Percentiles rank a stretch among this genome's conserved stretches.
Conservation (phyloP, 2,329 filamentous ascomycete genomes). For the Penicillium freii region DNA sequence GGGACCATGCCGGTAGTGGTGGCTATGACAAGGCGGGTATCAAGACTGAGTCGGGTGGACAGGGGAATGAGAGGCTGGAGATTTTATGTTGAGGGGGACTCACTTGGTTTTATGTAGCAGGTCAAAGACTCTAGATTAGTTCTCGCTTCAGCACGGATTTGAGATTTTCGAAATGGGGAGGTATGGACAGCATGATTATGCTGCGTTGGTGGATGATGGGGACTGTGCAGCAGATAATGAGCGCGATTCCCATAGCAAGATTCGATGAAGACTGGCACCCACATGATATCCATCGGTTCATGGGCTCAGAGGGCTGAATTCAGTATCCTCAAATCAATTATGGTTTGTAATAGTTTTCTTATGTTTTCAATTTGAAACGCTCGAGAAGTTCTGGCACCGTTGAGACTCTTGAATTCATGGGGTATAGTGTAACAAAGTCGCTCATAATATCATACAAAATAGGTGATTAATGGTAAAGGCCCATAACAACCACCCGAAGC, state of each 20-base stretch:
- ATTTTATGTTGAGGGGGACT: background rate
- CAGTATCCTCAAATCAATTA: no score
- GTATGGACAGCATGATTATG: background rate
- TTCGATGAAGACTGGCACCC: background rate
- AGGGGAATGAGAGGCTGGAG: no score
- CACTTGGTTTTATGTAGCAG: background rate
- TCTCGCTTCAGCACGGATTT: background rate
- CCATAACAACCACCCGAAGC: background rate
- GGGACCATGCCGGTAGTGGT: background rate
- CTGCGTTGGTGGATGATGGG: background rate
- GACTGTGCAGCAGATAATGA: background rate
- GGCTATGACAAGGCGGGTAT: background rate
- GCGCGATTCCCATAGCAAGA: background rate
- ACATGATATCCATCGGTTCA: background rate
- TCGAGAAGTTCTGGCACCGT: background rate
- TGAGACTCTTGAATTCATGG: constrained; percentile 7
- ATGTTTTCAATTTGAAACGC: background rate
- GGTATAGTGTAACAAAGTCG: constrained; percentile 10
- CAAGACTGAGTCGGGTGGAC: background rate
- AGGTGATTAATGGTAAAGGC: background rate
- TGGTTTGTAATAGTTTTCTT: background rate
- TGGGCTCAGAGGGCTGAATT: no score
- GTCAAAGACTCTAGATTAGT: background rate
- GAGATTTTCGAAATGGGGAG: no score
- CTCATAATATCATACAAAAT: constrained; percentile 11